Evolutionary conservation across 2,329 filamentous ascomycete genomes (phyloP), one percentile per base, ranked within the genome.

Genomic region (Sordariomycetes sp.): DNA sequence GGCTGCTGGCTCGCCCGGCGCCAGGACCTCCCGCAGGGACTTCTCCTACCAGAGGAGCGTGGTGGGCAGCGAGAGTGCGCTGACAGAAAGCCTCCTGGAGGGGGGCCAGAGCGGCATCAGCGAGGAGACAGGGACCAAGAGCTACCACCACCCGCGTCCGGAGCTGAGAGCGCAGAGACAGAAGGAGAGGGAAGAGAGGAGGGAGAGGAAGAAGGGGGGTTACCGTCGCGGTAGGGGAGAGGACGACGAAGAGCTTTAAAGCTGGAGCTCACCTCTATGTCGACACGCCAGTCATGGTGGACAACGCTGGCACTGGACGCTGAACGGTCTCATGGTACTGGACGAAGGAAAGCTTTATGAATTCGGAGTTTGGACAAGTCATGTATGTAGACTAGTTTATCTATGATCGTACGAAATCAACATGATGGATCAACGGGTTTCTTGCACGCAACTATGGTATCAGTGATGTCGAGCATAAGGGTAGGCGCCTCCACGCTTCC

Each of bases 61-160:
- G 37, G 47, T 35, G n/a, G 36, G 34, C 48, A 48, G 45, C 30
- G 55, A 58, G 36, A 66, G 63, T 47, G 62, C 63, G 37, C 51
- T 49, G 39, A 57, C 34, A 33, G 36, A 41, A 34, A 37, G 33
- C 16, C 32, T 41, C 20, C 26, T 41, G 31, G 37, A 39, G 21
- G 15, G 25, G 11, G 15, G n/a, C 10, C 11, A 12, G 63, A 70
- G 49, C 59, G 63, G 33, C 26, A 48, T 51, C 29, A 67, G 63
- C 48, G 67, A 64, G 48, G 71, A 75, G 3, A 43, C 68, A 8
- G 72, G 72, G 20, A 75, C 70, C 43, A 75, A 75, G 62, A 64
- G 69, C 24, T 75, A 77, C 47, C 61, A 60, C 42, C 70, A 75
- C 43, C 54, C 66, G 24, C 70, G 74, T 49, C 72, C 72, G 3